phyloP scores from a whole-genome alignment of 148 eudicot species.

The Persicaria maculosa region DNA sequence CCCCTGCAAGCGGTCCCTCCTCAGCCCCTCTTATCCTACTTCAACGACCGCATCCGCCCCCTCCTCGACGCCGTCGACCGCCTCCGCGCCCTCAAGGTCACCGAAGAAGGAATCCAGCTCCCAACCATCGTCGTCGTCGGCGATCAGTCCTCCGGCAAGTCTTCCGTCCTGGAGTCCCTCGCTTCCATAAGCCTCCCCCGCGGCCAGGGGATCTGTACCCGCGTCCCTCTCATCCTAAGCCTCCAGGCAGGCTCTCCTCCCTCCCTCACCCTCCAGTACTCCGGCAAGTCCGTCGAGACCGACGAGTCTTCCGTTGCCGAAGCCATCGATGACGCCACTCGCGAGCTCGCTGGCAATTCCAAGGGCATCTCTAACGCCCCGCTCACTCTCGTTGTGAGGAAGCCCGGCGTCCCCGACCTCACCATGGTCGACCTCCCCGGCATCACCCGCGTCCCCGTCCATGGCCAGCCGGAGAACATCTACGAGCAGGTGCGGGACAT shows the following conservation, averaged over 20 bases:
- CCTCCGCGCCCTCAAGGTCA: conserved; percentile 1
- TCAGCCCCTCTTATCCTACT: background rate
- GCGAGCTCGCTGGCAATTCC: background rate
- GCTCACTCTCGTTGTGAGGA: background rate
- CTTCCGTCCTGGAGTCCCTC: conserved; percentile 4
- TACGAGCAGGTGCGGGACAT: conserved; percentile 20
- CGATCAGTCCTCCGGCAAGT: conserved; percentile 4
- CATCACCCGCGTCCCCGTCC: conserved; percentile 23
- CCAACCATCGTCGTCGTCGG: conserved; percentile 10
- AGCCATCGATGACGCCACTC: background rate
- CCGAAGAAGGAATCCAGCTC: background rate
- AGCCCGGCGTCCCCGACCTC: conserved; percentile 1
- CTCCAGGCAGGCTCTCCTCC: background rate
- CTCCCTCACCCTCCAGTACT: background rate
- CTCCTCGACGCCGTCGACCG: conserved; percentile 6
- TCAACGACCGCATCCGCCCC: background rate
- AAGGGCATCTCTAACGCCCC: conserved; percentile 1
- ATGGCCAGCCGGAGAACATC: conserved; percentile 25
- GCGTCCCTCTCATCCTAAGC: conserved; percentile 3
- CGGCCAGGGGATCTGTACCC: conserved; percentile 1
- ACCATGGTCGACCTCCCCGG: conserved; percentile 21
- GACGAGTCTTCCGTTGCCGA: background rate
- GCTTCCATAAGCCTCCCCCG: background rate
- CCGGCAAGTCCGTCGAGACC: background rate
- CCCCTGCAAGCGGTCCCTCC: background rate